Evolutionary conservation across 176 grass and related monocot genomes (phyloP).

Genomic region (Eremochloa ophiuroides): DNA sequence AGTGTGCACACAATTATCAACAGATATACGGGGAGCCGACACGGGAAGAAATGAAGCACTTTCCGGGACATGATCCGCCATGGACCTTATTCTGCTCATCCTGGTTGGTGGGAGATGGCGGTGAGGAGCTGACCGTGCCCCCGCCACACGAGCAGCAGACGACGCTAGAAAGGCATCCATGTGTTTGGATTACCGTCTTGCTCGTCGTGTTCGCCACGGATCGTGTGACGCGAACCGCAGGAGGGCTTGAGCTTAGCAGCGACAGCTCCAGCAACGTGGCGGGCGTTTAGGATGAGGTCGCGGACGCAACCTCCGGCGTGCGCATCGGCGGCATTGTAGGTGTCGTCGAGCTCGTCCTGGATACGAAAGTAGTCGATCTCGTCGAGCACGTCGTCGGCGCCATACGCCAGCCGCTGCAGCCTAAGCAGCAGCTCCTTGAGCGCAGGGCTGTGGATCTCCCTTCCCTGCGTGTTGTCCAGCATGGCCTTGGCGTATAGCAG

Average conservation of each 20-base stretch:
- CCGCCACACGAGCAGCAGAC: not conserved
- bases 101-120: not conserved
- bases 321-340: not conserved
- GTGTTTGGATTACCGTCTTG: not conserved
- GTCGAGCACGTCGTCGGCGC: not conserved
- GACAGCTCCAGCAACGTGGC: not conserved
- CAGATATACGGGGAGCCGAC: not conserved
- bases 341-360: slow-evolving; percentile 1
- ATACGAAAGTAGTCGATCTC: slow-evolving; percentile 30
- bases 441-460: not conserved
- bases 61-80: not conserved
- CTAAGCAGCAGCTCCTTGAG: not conserved
- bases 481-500: not conserved
- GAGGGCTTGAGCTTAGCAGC: not conserved
- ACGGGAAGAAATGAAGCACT: not conserved
- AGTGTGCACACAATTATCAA: not conserved
- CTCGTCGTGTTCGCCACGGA: too few species aligned
- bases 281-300: not conserved
- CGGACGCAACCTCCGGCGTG: not conserved
- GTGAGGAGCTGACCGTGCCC: too few species aligned
- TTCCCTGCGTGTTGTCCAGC: not conserved
- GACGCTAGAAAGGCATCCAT: not conserved
- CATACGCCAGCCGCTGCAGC: not conserved
- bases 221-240: too few species aligned
- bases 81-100: not conserved